Evolutionary conservation across 805 yeast genomes (phyloP).

Genomic region (Hanseniaspora clermontiae): DNA sequence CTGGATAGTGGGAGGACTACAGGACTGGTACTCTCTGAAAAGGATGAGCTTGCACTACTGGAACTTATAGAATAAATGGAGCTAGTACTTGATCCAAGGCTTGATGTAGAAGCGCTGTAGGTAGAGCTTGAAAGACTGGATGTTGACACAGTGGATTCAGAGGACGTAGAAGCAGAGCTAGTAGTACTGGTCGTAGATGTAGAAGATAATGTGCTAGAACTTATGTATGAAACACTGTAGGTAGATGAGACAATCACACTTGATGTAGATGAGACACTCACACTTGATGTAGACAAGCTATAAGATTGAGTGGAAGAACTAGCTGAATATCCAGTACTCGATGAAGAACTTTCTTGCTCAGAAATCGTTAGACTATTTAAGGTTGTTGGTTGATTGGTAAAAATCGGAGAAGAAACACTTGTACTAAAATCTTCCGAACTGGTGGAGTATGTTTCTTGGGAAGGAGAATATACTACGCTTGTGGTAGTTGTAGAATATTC

Average conservation of each 20-base stretch:
- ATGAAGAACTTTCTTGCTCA: background rate
- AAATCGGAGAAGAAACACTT: background rate
- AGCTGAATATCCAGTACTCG: background rate
- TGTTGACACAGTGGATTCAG: no score
- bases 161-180: no score
- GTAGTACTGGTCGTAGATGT: no score
- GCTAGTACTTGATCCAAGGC: no score
- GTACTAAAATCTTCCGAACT: background rate
- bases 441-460: background rate
- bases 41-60: no score
- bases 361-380: background rate
- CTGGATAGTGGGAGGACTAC: no score
- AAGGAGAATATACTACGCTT: background rate
- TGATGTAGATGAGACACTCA: conserved; percentile 12
- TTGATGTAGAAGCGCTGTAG: no score
- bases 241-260: conserved; percentile 14
- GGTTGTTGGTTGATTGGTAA: background rate
- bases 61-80: no score
- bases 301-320: background rate
- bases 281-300: conserved; percentile 15
- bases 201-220: background rate
- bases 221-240: conserved; percentile 1
- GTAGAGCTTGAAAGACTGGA: no score
- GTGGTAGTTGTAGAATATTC: background rate
- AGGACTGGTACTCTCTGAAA: no score